Base-by-base conservation (phyloP, 1,139 yeast species). In the Nakaseomyces nivariensis region DNA sequence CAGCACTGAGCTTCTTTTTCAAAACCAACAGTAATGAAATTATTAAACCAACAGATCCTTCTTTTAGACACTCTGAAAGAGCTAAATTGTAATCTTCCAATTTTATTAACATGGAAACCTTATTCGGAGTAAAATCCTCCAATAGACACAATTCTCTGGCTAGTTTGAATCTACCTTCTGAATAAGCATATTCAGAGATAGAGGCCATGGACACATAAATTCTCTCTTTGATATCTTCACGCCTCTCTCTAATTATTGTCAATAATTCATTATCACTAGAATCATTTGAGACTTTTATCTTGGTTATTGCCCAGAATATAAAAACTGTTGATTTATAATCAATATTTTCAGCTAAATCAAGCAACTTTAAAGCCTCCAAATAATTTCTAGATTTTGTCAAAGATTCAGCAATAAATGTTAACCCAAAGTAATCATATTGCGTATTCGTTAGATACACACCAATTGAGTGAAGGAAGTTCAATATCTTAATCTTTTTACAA, bases 261-360 rank as follows among this genome's bases (percentile, higher is more conserved):
- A 80, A 77, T 9, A 90, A 67, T 37, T 78, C 78, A 4, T 72
- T 70, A 60, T 92, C 97, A 2, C 75, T 72, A 54, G 74, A 60
- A 42, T 77, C 78, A 4, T 72, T 59, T 17, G 82, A 79, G 42
- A 72, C 67, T 50, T 76, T 77, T 27, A 88, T 79, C 59, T 87
- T 85, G 38, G 76, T 71, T 52, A 85, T 79, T 17, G 96, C 92
- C 97, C 97, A 92, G 56, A 84, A 78, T 1, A 81, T 74, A 58
- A 82, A 85, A 0, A 90, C 76, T 26, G 69, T 41, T 2, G 59
- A 49, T 22, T 33, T 43, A 22, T 57, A 48, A 26, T 52, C 46
- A 4, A 43, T 45, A 4, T 29, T 33, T 33, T 51, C 46, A 8
- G 40, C 37, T 25, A 41, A 27, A 5, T 31, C 43, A 22, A 43